Evolutionary conservation across 805 yeast species (phyloP).

Genomic region (Saturnispora kantuleensis): DNA sequence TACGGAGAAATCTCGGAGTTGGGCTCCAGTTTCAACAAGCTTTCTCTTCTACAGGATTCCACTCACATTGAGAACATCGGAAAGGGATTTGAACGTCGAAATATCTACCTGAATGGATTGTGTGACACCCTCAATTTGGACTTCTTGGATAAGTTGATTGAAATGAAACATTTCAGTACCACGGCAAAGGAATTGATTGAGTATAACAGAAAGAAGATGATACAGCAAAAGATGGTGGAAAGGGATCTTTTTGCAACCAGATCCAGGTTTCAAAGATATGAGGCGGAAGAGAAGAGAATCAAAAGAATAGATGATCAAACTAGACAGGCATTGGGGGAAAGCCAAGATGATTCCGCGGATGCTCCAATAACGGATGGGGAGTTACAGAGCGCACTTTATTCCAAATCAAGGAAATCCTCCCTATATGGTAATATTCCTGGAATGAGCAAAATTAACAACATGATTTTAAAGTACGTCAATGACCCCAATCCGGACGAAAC

Average conservation of each 20-base stretch:
- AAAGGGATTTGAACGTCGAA: constrained; percentile 69
- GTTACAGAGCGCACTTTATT: constrained; percentile 23
- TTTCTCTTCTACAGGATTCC: constrained; percentile 40
- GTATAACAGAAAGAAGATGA: constrained; percentile 26
- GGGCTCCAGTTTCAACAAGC: constrained; percentile 41
- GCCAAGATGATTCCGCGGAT: constrained; percentile 12
- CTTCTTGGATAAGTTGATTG: constrained; percentile 27
- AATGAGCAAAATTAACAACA: constrained; percentile 26
- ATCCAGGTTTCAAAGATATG: constrained; percentile 19
- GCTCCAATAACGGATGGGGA: constrained; percentile 26
- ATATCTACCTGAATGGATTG: constrained; percentile 39
- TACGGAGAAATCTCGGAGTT: constrained; percentile 41
- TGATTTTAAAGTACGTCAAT: constrained; percentile 25
- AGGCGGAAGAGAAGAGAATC: constrained; percentile 24
- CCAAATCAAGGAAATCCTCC: constrained; percentile 20
- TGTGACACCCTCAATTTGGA: constrained; percentile 21
- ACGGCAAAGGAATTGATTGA: constrained; percentile 25
- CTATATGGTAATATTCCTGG: constrained; percentile 28
- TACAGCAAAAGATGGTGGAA: constrained; percentile 24
- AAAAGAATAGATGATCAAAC: constrained; percentile 25
- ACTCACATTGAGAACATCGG: constrained; percentile 65
- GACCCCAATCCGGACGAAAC: constrained; percentile 29
- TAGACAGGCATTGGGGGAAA: constrained; percentile 17
- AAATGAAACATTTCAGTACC: constrained; percentile 25
- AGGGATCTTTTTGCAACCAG: constrained; percentile 20